These are phyloP conservation scores for Nigrospora osmanthi DNA, from an alignment of 2,329 filamentous ascomycete species.

Conservation along the genomic window DNA sequence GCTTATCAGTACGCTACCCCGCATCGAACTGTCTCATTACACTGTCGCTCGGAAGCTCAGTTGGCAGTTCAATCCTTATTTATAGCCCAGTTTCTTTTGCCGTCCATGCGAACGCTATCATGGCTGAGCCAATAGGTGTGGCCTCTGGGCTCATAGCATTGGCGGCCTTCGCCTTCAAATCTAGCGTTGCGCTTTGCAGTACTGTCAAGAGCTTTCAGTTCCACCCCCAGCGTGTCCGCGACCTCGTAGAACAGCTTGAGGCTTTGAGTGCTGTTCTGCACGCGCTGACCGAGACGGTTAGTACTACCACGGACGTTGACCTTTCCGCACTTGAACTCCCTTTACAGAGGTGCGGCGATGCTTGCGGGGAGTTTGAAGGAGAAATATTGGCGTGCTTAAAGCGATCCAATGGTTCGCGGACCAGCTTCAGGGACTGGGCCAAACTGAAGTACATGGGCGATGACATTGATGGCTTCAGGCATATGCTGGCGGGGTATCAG, in stretches of 20 bases:
- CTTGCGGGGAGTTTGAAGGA: constrained; percentile 31
- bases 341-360: constrained; percentile 29
- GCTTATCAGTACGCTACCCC: too few relatives aligned
- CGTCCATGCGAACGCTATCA: too few relatives aligned
- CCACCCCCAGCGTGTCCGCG: constrained; percentile 27
- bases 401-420: constrained; percentile 22
- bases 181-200: constrained; percentile 26
- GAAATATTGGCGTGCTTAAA: constrained; percentile 25
- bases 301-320: neutral
- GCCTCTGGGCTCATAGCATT: constrained; percentile 22
- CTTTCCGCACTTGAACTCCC: constrained; percentile 15
- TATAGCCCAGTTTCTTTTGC: too few relatives aligned
- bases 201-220: constrained; percentile 27
- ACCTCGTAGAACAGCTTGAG: constrained; percentile 30
- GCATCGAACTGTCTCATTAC: too few relatives aligned
- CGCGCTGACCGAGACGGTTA: constrained; percentile 18
- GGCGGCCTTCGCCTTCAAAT: constrained; percentile 28
- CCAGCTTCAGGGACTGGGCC: constrained; percentile 37
- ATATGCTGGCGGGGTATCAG: constrained; percentile 31
- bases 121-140: too few relatives aligned
- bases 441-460: constrained; percentile 34
- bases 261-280: constrained; percentile 28
- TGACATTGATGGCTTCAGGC: constrained; percentile 30
- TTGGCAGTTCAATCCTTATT: too few relatives aligned
- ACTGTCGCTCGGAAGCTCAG: too few relatives aligned